A percentile compares a stretch with the other conserved stretches of the same genome.
These are phyloP conservation scores for Lasiodiplodia hormozganensis DNA, from an alignment of 2,329 filamentous ascomycete genomes.

Conservation along the genomic window DNA sequence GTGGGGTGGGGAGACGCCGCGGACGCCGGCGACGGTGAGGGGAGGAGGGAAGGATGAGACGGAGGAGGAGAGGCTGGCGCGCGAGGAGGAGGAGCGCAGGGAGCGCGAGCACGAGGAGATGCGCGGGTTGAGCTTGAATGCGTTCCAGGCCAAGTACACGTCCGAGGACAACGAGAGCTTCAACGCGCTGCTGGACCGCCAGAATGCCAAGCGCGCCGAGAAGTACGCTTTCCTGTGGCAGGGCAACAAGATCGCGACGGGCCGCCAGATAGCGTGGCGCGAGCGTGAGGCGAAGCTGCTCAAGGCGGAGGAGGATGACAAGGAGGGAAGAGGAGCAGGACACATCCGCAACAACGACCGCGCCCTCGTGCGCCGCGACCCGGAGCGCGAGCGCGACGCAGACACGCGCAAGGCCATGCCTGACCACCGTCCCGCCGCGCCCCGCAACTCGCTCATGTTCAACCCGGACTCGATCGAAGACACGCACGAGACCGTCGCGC, in stretches of 20 bases:
- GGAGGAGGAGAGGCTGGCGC: conserved; percentile 31
- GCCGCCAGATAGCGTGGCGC: conserved; percentile 66
- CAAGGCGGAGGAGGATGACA: conserved; percentile 47
- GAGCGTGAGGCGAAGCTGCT: conserved; percentile 72
- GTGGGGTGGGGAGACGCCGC: conserved; percentile 77
- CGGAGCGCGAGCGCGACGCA: conserved; percentile 55
- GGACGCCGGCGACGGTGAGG: conserved; percentile 55
- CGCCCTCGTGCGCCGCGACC: conserved; percentile 22
- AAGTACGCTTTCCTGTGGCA: conserved; percentile 91
- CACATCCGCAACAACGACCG: conserved; percentile 30
- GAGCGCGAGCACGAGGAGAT: conserved; percentile 57
- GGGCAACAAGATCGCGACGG: conserved; percentile 77
- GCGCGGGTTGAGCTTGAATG: conserved; percentile 75
- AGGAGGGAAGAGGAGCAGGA: neutral
- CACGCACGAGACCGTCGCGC: conserved; percentile 64
- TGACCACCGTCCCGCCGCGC: conserved; percentile 75
- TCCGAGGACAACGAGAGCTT: conserved; percentile 99
- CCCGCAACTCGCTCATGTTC: conserved; percentile 91
- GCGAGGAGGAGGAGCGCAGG: conserved; percentile 48
- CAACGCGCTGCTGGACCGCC: conserved; percentile 87
- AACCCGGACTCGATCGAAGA: conserved; percentile 68
- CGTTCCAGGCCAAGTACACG: conserved; percentile 92
- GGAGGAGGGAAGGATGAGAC: conserved; percentile 33
- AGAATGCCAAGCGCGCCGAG: conserved; percentile 82
- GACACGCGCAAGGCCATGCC: conserved; percentile 77